A percentile compares a stretch with the other conserved stretches of the same genome.
Evolutionary conservation across 2,329 filamentous ascomycete genomes (phyloP).

Genomic region (Sarocladium kiliense): DNA sequence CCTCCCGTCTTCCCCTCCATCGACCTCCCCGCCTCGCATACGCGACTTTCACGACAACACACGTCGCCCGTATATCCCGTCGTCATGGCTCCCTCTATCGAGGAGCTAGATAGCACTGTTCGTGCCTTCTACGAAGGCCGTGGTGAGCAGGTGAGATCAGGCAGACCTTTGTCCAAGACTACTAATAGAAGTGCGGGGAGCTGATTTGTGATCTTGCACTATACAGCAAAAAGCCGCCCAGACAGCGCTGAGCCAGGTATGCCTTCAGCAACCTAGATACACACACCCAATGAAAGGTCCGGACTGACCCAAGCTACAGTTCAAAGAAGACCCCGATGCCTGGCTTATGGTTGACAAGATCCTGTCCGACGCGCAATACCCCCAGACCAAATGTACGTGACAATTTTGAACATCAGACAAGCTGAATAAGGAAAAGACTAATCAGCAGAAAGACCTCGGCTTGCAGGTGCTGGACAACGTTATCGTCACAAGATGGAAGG

Average conservation of each 20-base stretch:
- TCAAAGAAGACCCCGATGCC: conserved; percentile 97
- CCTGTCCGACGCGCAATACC: conserved; percentile 84
- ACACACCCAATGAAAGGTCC: not conserved
- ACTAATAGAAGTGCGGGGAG: conserved; percentile 6
- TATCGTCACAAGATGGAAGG: conserved; percentile 98
- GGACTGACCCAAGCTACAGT: conserved; percentile 47
- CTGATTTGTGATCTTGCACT: conserved; percentile 12
- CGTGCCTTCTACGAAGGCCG: conserved; percentile 96
- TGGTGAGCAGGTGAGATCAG: conserved; percentile 71
- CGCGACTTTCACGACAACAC: conserved; percentile 13
- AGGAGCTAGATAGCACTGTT: conserved; percentile 94
- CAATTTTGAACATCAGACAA: not conserved
- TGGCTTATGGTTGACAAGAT: conserved; percentile 98
- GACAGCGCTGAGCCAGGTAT: conserved; percentile 85
- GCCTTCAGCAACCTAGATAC: conserved; percentile 23
- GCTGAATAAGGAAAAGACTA: not conserved
- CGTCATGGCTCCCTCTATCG: conserved; percentile 68
- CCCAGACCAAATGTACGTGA: conserved; percentile 88
- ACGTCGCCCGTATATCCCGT: conserved; percentile 18
- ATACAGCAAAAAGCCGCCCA: conserved; percentile 92
- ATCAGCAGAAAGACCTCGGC: conserved; percentile 63
- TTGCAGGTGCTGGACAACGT: conserved; percentile 97
- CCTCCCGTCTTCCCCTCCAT: conserved; percentile 9
- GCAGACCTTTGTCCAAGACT: not conserved
- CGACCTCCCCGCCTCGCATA: not conserved